Base-by-base conservation (phyloP, 768 basidiomycete genomes). In the Strobilomyces echinocephalus region DNA sequence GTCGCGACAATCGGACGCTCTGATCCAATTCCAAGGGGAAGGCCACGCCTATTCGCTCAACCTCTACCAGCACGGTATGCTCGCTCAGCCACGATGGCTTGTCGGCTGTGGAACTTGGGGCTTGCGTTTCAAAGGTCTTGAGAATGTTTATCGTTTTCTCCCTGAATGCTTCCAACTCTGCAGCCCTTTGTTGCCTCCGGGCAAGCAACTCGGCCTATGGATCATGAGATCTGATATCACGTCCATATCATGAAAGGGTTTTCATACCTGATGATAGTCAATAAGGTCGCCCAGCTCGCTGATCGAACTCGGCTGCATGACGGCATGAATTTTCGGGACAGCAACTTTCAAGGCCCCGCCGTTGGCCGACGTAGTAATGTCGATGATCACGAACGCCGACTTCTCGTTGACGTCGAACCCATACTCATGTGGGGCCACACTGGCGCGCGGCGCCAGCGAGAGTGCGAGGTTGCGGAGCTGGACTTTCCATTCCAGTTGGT, bases 231-330 rank as follows among this genome's bases (percentile, higher is more conserved):
- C 45, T 30, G 30, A 30, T 30, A 57, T 4, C 18, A 30, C 8
- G 28, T 10, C 3, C 28, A 18, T 24, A 24, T n/a, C 16, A 15
- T 5, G 6, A 10, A 15, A 50, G 30, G 44, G 28, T 9, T 26
- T 33, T 9, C 51, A 56, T 72, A 87, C 91, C 78, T 90, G 91
- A 39, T 91, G 74, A 60, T 91, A 79, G 64, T 95, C 92, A 38
- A 92, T 69, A 57, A 93, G 91, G 65, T 97, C 95, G 15, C 87
- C 90, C 8, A 97, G 74, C 65, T 95, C 90, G 20, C 87, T 87
- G 47, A 97, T 85, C 0, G 95, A 95, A 58, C 90, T 91, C 10
- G 95, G 87, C 67, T 94, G 93, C 87, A 97, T 86, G 33, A 95
- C 88, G 1, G 95, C 93, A 63, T 97, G 91, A 3, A 92, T 82